Evolutionary conservation across 139 green algal species (phyloP), one percentile per base, ranked within the genome.

Genomic region (Coelastrella sp.): DNA sequence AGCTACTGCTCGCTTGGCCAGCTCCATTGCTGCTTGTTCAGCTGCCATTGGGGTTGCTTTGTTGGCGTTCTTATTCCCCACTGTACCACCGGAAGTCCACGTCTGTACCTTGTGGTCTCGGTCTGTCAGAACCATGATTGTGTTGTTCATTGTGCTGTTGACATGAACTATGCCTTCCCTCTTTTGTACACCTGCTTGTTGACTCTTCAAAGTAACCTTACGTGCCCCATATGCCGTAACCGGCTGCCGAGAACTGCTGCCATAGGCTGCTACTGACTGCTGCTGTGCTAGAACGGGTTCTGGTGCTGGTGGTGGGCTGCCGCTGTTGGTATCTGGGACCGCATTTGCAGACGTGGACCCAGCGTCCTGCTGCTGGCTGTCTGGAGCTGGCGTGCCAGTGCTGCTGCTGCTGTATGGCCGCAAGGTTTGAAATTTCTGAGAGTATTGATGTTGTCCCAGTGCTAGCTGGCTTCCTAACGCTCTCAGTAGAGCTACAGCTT

Each of bases 121-220:
- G 64, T 94, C 92, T 5, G 92, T 94, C 4, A 96, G 87, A 2
- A 92, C 88, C 8, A 95, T 57, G 73, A 93, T 89, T 23, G 94
- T 93, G 90, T 96, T 96, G 90, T 95, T 96, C n/a, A 92, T 81
- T 10, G 90, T 92, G 92, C 93, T 94, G 66, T 90, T 90, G 66
- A 96, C 91, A 73, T 96, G 94, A 3, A 96, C 86, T 75, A 95
- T 89, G 68, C 94, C 94, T 20, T 94, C 87, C 4, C 85, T 22
- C 59, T 74, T 76, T 22, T 54, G 56, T 58, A 20, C 13, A 10
- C n/a, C 73, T 54, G 73, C 85, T 59, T 56, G n/a, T 47, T 61
- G 58, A 8, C 4, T 59, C 22, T 32, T n/a, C n/a, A 57, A 54
- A 5, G 59, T 61, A 17, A 79, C 79, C 58, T 61, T 82, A 64